Conservation (phyloP, 768 basidiomycete species). For the Pulveroboletus sp. region DNA sequence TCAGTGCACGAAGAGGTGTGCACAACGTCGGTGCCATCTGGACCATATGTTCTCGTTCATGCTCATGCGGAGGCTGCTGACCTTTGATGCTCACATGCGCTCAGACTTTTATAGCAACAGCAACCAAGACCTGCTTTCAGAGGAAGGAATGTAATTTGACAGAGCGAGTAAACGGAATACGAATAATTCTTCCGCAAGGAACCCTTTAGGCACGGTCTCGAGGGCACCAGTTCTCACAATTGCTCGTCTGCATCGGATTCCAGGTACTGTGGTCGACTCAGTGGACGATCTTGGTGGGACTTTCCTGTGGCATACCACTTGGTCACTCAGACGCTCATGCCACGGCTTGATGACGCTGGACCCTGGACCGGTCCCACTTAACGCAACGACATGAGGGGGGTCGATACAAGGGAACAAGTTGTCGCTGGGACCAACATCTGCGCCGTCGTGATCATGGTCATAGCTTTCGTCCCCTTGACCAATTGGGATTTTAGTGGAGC, state of each 20-base stretch:
- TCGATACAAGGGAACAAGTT: constrained; percentile 77
- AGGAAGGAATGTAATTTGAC: constrained; percentile 80
- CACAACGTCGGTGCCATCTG: too few species aligned
- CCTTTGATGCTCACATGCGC: too few species aligned
- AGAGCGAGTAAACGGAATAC: constrained; percentile 82
- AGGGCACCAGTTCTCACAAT: constrained; percentile 46
- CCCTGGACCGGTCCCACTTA: too few species aligned
- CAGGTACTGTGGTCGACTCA: constrained; percentile 48
- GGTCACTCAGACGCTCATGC: too few species aligned
- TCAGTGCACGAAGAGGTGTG: too few species aligned
- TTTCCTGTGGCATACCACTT: too few species aligned
- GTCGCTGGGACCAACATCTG: constrained; percentile 50
- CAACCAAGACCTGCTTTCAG: too few species aligned
- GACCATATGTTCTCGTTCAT: too few species aligned
- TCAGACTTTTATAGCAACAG: too few species aligned
- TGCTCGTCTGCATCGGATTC: constrained; percentile 93
- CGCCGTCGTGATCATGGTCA: constrained; percentile 53
- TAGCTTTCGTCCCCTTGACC: constrained; percentile 42
- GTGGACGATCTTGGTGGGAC: constrained; percentile 1
- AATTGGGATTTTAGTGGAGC: too few species aligned
- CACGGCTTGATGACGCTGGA: constrained; percentile 79
- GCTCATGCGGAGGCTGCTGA: too few species aligned
- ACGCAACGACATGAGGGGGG: too few species aligned
- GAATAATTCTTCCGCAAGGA: constrained; percentile 56
- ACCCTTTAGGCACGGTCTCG: constrained; percentile 4